These are phyloP conservation scores for Xylariaceae sp. DNA, from an alignment of 2,329 filamentous ascomycete species.

Conservation along the genomic window DNA sequence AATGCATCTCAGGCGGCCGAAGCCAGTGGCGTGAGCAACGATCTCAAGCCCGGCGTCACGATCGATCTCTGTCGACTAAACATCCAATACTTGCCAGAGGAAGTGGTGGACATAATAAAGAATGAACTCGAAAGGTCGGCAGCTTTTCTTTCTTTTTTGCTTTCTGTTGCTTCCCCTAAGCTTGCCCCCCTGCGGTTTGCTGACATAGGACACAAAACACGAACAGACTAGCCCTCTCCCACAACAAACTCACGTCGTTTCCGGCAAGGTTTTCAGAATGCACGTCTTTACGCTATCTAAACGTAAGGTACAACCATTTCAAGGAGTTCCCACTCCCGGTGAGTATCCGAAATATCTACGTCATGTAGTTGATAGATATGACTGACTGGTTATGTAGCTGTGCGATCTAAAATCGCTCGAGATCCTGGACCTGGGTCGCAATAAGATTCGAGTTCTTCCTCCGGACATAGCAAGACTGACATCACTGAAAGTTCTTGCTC, in stretches of 20 bases:
- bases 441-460: constrained; percentile 73
- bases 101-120: constrained; percentile 70
- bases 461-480: constrained; percentile 73
- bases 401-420: constrained; percentile 82
- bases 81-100: constrained; percentile 65
- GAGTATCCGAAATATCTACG: constrained; percentile 25
- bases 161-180: neutral
- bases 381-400: constrained; percentile 50
- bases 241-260: constrained; percentile 68
- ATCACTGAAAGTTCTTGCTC: constrained; percentile 81
- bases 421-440: constrained; percentile 87
- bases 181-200: too few species aligned
- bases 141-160: constrained; percentile 21
- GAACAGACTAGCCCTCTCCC: constrained; percentile 68
- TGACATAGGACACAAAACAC: constrained; percentile 15
- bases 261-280: constrained; percentile 69
- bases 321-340: constrained; percentile 55
- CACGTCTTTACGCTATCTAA: constrained; percentile 71
- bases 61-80: constrained; percentile 73
- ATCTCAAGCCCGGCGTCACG: constrained; percentile 65
- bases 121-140: constrained; percentile 65
- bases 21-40: constrained; percentile 52
- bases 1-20: constrained; percentile 59
- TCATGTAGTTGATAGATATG: neutral
- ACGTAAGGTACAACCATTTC: constrained; percentile 71